Evolutionary conservation across 1,284 basidiomycete species (phyloP).

Genomic region (Malassezia dermatis): DNA sequence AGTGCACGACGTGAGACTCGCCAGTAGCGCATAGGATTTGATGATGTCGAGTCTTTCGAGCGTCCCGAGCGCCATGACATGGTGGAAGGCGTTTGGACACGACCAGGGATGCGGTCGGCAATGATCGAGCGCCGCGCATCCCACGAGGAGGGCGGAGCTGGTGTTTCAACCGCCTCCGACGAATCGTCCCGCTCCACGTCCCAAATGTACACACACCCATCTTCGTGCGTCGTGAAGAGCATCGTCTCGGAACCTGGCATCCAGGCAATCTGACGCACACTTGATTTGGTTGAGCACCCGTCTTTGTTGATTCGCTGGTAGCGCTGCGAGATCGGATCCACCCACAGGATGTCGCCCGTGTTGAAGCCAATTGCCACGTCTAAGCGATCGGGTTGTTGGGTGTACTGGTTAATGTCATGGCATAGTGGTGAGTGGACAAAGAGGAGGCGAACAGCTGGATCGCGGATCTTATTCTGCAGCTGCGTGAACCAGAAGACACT

Average conservation of each 20-base stretch:
- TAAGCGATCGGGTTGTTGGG: conserved; percentile 64
- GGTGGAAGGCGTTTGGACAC: background rate
- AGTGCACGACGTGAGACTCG: conserved; percentile 21
- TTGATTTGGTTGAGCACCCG: conserved; percentile 66
- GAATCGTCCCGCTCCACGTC: conserved; percentile 83
- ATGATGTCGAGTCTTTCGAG: background rate
- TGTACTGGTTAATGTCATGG: conserved; percentile 70
- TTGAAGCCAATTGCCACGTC: conserved; percentile 87
- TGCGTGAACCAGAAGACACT: conserved; percentile 34
- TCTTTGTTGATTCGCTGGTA: conserved; percentile 87
- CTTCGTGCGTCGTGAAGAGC: conserved; percentile 80
- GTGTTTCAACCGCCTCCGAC: conserved; percentile 4
- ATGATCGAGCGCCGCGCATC: background rate
- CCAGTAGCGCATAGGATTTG: conserved; percentile 41
- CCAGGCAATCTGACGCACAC: conserved; percentile 76
- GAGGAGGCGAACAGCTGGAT: conserved; percentile 66
- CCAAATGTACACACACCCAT: conserved; percentile 76
- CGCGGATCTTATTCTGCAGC: conserved; percentile 24
- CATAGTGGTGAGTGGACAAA: conserved; percentile 68
- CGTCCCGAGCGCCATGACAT: background rate
- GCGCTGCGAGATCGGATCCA: conserved; percentile 70
- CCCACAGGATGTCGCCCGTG: conserved; percentile 70
- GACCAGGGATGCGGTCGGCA: background rate
- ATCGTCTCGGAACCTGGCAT: conserved; percentile 62
- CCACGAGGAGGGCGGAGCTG: background rate